A percentile compares a stretch with the other conserved stretches of the same genome.
phyloP scores from a whole-genome alignment of 257 asterid species.

The Petunia axillaris region DNA sequence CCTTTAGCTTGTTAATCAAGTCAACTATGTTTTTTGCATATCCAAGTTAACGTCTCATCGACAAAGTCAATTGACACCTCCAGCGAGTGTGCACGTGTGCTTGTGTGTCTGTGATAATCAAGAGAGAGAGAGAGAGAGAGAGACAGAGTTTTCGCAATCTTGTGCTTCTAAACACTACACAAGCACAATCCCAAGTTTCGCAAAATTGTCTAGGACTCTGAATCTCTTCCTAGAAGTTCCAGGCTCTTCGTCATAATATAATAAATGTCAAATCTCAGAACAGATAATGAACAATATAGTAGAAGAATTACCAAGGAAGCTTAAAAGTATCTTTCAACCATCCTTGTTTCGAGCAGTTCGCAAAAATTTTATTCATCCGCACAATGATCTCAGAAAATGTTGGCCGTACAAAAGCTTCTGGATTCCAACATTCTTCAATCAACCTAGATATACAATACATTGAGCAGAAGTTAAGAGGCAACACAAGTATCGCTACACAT shows the following conservation, averaged over 20 bases:
- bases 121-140: background rate
- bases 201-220: background rate
- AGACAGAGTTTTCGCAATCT: background rate
- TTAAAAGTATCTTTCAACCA: slow-evolving; percentile 99
- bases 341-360: slow-evolving; percentile 75
- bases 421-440: slow-evolving; percentile 94
- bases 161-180: background rate
- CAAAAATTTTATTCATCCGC: slow-evolving; percentile 68
- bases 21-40: no score
- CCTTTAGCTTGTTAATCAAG: no score
- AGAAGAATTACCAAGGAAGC: slow-evolving; percentile 73
- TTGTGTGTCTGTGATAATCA: background rate
- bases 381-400: slow-evolving; percentile 70
- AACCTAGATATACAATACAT: slow-evolving; percentile 52
- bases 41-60: no score
- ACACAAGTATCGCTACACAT: slow-evolving; percentile 4
- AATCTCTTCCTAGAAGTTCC: background rate
- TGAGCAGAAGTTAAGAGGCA: slow-evolving; percentile 26
- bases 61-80: no score
- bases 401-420: slow-evolving; percentile 60
- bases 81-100: background rate
- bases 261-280: background rate
- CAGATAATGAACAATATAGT: background rate
- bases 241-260: slow-evolving; percentile 9
- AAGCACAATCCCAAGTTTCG: background rate